Conservation (phyloP, 306 rosid species). For the Quercus agrifolia region DNA sequence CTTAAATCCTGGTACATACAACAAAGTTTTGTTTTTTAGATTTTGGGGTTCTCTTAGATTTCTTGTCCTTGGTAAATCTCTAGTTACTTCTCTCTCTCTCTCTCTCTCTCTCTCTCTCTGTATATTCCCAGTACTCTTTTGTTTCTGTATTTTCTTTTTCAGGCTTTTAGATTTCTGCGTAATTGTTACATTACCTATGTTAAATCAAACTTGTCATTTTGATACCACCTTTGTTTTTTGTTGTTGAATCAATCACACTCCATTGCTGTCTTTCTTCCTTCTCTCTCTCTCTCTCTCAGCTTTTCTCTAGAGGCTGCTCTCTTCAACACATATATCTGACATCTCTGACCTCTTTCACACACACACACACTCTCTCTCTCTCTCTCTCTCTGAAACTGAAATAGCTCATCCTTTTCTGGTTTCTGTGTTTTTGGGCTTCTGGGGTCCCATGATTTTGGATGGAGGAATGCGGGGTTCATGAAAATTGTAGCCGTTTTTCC, state of each 20-base stretch:
- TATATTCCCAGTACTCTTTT: not conserved
- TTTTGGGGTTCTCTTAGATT: not conserved
- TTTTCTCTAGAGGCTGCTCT: not conserved
- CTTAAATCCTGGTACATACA: not conserved
- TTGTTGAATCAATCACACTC: not conserved
- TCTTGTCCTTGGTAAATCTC: not conserved
- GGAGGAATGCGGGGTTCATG: not conserved
- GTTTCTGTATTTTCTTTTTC: not conserved
- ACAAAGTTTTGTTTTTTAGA: not conserved
- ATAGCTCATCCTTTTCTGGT: not conserved
- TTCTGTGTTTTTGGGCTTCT: not conserved
- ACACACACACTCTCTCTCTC: too few species aligned
- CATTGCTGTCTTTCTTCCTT: not conserved
- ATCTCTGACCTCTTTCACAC: too few species aligned
- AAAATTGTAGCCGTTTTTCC: not conserved
- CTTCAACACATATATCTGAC: too few species aligned
- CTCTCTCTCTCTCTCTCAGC: not conserved
- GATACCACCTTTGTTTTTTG: not conserved
- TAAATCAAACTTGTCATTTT: not conserved
- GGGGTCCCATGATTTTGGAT: constrained; percentile 6
- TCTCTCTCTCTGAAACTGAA: not conserved
- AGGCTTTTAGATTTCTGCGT: not conserved
- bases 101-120: not conserved
- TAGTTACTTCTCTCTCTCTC: not conserved
- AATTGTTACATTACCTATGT: not conserved